Base-by-base conservation (phyloP, 2,329 filamentous ascomycete genomes). In the Neofusicoccum kwambonambiense region DNA sequence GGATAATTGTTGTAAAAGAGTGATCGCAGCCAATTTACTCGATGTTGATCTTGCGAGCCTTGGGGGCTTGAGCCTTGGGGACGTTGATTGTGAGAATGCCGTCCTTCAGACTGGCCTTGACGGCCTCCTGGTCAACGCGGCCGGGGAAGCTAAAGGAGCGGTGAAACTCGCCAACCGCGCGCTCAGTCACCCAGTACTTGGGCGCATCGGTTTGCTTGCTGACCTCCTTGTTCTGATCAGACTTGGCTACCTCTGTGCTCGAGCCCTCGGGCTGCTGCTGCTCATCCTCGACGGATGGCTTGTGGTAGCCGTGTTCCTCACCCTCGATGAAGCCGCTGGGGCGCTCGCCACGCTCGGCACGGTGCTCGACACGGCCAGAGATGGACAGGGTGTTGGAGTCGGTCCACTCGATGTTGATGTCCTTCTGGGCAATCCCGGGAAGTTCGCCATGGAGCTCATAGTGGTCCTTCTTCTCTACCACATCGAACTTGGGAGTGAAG, bases 371-470 rank as follows among this genome's bases (percentile, higher is more conserved):
- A 68, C 83, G 86, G 72, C 91, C 91, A 65, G 86, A 86, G 75
- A 95, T 82, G 68, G 87, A 83, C 49, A 94, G 80, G 15, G 90
- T 93, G 79, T 91, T 88, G 47, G 84, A 82, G 74, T 94, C 90
- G 65, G 87, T 88, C 82, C 93, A 94, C 74, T 94, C 90, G 74
- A 94, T 90, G 74, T 84, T 81, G 72, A 95, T 81, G 72, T 93
- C 82, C 70, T 91, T 87, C 79, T 91, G 90, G 68, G 86, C 85
- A 70, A 93, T 82, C 64, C 91, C 91, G 0, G 91, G 89, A 5
- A 94, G 86, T 77, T 94, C 91, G 71, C 91, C 91, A 71, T 93
- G 87, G 19, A 94, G 88, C 78, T 94, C 89, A 74, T 92, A 94
- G 68, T 81, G 76, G 5, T 86, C 78, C 67, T 84, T 84, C 12